These are phyloP conservation scores for Prunus padus DNA, from an alignment of 306 rosid genomes.

Conservation along the genomic window DNA sequence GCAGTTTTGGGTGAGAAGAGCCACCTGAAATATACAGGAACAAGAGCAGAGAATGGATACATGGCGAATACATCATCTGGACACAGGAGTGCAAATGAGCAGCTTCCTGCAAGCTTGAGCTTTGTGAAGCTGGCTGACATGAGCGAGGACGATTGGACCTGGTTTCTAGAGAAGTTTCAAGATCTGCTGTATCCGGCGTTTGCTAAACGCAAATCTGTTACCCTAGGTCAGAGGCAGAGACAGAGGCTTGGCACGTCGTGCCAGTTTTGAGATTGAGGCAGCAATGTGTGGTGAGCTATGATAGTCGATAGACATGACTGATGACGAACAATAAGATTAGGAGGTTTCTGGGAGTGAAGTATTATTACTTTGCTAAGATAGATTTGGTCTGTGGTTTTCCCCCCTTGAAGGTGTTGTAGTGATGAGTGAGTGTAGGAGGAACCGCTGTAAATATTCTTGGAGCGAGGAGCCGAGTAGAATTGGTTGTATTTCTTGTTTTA, in stretches of 20 bases:
- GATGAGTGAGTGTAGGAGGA: conserved; percentile 40
- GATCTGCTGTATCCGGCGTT: conserved; percentile 81
- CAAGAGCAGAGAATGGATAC: conserved; percentile 55
- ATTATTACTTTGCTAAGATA: conserved; percentile 27
- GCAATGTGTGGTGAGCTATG: conserved; percentile 24
- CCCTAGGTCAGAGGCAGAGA: conserved; percentile 81
- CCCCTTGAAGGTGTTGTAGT: conserved; percentile 35
- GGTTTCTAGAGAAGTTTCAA: conserved; percentile 73
- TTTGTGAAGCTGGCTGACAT: conserved; percentile 79
- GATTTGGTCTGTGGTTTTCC: conserved; percentile 39
- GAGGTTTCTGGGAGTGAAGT: conserved; percentile 49
- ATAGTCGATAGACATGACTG: conserved; percentile 30
- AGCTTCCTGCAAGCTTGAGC: conserved; percentile 79
- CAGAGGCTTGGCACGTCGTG: conserved; percentile 99
- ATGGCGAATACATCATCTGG: conserved; percentile 61
- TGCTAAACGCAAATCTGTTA: conserved; percentile 57
- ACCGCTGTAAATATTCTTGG: conserved; percentile 66
- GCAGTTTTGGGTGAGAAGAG: conserved; percentile 57
- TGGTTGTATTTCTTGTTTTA: conserved; percentile 55
- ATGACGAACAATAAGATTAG: conserved; percentile 39
- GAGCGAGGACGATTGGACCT: conserved; percentile 75
- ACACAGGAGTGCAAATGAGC: conserved; percentile 89
- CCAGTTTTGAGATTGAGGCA: conserved; percentile 84
- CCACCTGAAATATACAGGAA: conserved; percentile 40
- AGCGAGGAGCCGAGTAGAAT: conserved; percentile 44